Base-by-base conservation (phyloP, 495 filamentous ascomycete species). In the Neurospora sp. region DNA sequence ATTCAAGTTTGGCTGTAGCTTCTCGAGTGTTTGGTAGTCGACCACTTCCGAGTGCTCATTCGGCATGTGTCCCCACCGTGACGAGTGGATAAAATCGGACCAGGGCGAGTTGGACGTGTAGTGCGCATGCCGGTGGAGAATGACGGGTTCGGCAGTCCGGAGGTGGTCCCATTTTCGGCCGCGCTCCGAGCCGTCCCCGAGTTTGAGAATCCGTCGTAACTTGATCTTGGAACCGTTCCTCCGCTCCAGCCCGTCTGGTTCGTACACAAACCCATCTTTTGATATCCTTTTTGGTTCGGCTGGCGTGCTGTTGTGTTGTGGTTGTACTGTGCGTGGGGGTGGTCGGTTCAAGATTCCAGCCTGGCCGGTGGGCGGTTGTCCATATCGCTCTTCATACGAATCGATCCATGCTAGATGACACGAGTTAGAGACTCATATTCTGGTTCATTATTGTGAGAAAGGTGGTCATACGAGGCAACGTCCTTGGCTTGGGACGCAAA, bases 261-360 rank as follows among this genome's bases (percentile, higher is more conserved):
- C 82, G 73, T 87, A 83, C 7, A 87, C 79, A 71, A 79, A 88
- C n/a, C 86, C 86, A 79, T 88, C 86, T 65, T 81, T 81, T 0
- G 86, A 88, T 7, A 87, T 79, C 65, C 85, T 81, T 65, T 85
- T 82, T 75, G 78, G 80, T 68, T 74, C 39, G 75, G 85, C 78
- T 8, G 89, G 87, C 5, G 82, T 82, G 76, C 86, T 81, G 73
- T 91, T 88, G 79, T 90, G 89, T 27, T 90, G 89, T 20, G 90
- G 85, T 18, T 87, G 81, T 31, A 87, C 77, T 18, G 88, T 83
- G 45, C 82, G 86, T 40, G 82, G 79, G 9, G 89, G 89, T n/a
- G 80, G 79, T 7, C 72, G 39, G 44, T 74, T 72, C 9, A 80
- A 74, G 3, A 75, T 72, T 41, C 76, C 74, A 9, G 77, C 72